phyloP scores from a whole-genome alignment of 352 stramenopile genomes.

The Phytophthora pistaciae region DNA sequence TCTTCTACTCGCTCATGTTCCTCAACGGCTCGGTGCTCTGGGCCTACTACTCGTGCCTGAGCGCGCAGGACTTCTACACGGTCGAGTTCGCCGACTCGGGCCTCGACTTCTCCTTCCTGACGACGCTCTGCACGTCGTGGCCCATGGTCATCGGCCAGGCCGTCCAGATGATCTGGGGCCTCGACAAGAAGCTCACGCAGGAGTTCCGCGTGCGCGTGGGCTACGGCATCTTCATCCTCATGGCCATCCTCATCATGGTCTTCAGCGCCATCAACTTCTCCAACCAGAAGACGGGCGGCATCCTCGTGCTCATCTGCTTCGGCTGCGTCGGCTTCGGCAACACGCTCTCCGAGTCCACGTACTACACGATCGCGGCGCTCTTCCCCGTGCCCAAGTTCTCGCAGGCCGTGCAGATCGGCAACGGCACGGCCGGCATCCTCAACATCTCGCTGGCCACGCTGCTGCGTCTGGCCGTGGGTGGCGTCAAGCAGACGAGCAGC shows the following conservation, averaged over 20 bases:
- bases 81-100: conserved; percentile 48
- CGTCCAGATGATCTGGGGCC: conserved; percentile 51
- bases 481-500: conserved; percentile 46
- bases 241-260: conserved; percentile 57
- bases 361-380: conserved; percentile 60
- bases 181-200: conserved; percentile 61
- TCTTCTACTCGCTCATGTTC: conserved; percentile 72
- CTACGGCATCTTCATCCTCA: conserved; percentile 55
- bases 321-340: conserved; percentile 51
- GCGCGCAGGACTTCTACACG: conserved; percentile 62
- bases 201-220: conserved; percentile 44
- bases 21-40: conserved; percentile 68
- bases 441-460: conserved; percentile 70
- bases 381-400: conserved; percentile 77
- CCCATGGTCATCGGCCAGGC: conserved; percentile 52
- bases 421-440: conserved; percentile 54
- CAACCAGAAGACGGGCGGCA: conserved; percentile 45
- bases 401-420: conserved; percentile 74
- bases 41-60: conserved; percentile 74
- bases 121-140: conserved; percentile 55
- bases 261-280: conserved; percentile 52
- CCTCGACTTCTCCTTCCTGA: conserved; percentile 65
- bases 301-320: conserved; percentile 58
- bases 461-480: conserved; percentile 58
- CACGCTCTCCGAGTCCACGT: conserved; percentile 59